These are phyloP conservation scores for Gonapodya sp. DNA, from an alignment of 192 early-diverging fungal genomes.

Conservation along the genomic window DNA sequence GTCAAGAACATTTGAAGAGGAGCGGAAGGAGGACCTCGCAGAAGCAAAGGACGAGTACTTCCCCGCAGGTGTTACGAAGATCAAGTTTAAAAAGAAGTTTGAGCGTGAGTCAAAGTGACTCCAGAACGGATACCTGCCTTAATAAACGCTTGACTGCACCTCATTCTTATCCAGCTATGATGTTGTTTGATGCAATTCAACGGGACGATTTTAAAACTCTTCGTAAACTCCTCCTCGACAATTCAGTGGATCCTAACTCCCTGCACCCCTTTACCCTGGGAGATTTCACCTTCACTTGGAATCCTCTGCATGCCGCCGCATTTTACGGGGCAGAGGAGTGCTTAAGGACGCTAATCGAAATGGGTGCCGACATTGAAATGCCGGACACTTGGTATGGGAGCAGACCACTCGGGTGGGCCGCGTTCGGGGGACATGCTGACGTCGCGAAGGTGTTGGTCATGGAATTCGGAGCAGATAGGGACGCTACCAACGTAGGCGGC, in stretches of 20 bases:
- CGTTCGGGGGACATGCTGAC: conserved; percentile 63
- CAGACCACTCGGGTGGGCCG: conserved; percentile 84
- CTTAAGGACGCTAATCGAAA: conserved; percentile 53
- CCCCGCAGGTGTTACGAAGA: not conserved
- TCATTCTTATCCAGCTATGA: not conserved
- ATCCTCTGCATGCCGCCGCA: conserved; percentile 72
- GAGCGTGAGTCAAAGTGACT: not conserved
- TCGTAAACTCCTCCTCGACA: not conserved
- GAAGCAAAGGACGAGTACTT: not conserved
- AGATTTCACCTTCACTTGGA: conserved; percentile 58
- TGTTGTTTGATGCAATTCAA: not conserved
- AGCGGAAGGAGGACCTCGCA: not conserved
- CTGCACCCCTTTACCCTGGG: not conserved
- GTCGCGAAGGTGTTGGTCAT: conserved; percentile 63
- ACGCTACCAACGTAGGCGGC: conserved; percentile 63
- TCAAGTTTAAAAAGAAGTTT: not conserved
- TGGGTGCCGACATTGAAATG: conserved; percentile 69
- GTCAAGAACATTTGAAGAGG: not conserved
- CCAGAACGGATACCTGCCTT: not conserved
- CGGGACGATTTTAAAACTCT: not conserved
- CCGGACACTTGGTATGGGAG: conserved; percentile 68
- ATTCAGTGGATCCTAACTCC: not conserved
- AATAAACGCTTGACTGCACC: no score
- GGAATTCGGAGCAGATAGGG: conserved; percentile 61
- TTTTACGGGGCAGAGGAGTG: conserved; percentile 68